These are phyloP conservation scores for Mycena belliarum DNA, from an alignment of 768 basidiomycete species.

Conservation along the genomic window DNA sequence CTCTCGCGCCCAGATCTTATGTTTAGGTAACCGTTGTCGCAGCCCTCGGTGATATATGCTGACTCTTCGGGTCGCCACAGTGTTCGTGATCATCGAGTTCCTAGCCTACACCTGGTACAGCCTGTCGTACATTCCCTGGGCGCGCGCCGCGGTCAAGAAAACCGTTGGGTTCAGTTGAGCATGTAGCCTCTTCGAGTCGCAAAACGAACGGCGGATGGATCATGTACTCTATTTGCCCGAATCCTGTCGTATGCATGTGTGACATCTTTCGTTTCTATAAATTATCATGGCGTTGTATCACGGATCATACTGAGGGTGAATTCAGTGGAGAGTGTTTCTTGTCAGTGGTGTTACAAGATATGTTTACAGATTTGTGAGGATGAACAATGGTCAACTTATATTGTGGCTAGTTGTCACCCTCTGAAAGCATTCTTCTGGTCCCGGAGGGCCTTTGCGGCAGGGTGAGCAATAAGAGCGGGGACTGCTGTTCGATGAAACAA, in stretches of 20 bases:
- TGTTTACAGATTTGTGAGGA: too few species aligned
- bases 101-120: constrained; percentile 91
- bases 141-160: constrained; percentile 71
- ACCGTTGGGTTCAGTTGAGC: constrained; percentile 51
- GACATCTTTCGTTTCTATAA: neutral
- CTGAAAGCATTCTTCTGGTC: constrained; percentile 83
- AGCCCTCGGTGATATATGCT: constrained; percentile 9
- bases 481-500: too few species aligned
- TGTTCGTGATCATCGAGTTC: constrained; percentile 90
- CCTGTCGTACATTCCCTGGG: constrained; percentile 90
- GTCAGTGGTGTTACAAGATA: too few species aligned
- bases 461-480: too few species aligned
- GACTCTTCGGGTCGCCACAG: constrained; percentile 37
- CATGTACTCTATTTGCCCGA: neutral
- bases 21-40: constrained; percentile 54
- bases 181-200: neutral
- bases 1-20: constrained; percentile 50
- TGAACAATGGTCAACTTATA: too few species aligned
- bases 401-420: constrained; percentile 50
- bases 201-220: neutral
- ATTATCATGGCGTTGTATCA: constrained; percentile 7
- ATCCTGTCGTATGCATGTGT: neutral
- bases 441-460: constrained; percentile 30
- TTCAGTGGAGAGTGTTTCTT: too few species aligned
- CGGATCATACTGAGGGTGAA: too few species aligned